A percentile compares a stretch with the other conserved stretches of the same genome.
These are phyloP conservation scores for Heterobasidion occidentale DNA, from an alignment of 1,284 basidiomycete species.

Conservation along the genomic window DNA sequence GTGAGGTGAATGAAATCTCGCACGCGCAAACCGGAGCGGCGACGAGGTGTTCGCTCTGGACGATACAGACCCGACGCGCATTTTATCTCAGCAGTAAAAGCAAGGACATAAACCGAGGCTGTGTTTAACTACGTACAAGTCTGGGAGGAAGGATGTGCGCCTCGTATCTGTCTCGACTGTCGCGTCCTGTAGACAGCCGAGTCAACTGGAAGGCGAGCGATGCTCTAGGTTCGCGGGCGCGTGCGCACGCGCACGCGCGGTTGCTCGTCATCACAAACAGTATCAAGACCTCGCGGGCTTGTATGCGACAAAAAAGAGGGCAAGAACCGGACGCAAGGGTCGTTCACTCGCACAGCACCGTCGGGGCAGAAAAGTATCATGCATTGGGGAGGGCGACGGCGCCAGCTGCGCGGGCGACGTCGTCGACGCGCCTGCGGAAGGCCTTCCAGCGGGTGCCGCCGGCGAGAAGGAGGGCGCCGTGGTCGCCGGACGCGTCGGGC, in stretches of 20 bases:
- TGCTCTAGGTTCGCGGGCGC: conserved; percentile 43
- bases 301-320: neutral
- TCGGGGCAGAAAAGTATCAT: neutral
- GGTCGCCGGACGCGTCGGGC: conserved; percentile 40
- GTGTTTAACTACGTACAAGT: too few relatives aligned
- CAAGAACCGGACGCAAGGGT: too few relatives aligned
- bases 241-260: conserved; percentile 3
- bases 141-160: conserved; percentile 39
- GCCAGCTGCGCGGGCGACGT: conserved; percentile 51
- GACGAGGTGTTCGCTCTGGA: too few relatives aligned
- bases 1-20: too few relatives aligned
- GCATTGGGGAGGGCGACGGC: conserved; percentile 21
- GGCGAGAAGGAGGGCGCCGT: conserved; percentile 44
- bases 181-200: conserved; percentile 54
- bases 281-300: neutral
- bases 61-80: too few relatives aligned
- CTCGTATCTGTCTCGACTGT: conserved; percentile 86
- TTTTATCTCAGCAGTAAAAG: too few relatives aligned
- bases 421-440: conserved; percentile 63
- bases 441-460: conserved; percentile 62
- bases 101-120: too few relatives aligned
- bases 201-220: conserved; percentile 64
- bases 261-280: conserved; percentile 4
- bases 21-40: too few relatives aligned
- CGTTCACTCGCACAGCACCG: neutral